A percentile compares a stretch with the other conserved stretches of the same genome.
phyloP scores from a whole-genome alignment of 139 green algal genomes.

The Dunaliella primolecta region DNA sequence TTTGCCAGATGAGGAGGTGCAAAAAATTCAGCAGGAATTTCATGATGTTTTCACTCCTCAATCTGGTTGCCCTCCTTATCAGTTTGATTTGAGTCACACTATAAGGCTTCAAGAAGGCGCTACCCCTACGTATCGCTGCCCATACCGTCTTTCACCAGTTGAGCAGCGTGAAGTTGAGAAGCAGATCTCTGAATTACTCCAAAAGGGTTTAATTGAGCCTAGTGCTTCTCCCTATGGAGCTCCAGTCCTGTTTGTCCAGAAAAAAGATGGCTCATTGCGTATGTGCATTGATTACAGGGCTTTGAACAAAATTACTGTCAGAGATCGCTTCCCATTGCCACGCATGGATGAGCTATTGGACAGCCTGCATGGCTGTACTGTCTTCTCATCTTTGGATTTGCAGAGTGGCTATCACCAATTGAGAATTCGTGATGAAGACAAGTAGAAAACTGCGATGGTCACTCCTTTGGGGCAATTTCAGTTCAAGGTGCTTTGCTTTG shows the following conservation, averaged over 20 bases:
- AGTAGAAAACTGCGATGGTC: constrained; percentile 33
- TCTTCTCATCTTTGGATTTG: constrained; percentile 45
- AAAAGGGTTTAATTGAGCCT: constrained; percentile 11
- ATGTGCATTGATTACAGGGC: constrained; percentile 47
- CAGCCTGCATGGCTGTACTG: constrained; percentile 18
- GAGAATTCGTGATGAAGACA: constrained; percentile 21
- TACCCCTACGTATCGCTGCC: too few relatives aligned
- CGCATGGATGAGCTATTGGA: constrained; percentile 51
- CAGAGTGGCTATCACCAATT: constrained; percentile 44
- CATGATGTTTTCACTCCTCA: neutral
- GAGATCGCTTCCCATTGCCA: constrained; percentile 31
- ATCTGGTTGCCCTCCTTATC: neutral
- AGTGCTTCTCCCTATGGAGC: constrained; percentile 10
- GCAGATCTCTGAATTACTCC: neutral
- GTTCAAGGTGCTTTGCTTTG: constrained; percentile 30
- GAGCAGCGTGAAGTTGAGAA: too few relatives aligned
- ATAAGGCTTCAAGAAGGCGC: neutral
- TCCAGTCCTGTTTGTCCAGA: constrained; percentile 6
- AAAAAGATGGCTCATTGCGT: constrained; percentile 44
- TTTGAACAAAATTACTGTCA: constrained; percentile 27
- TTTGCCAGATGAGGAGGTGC: too few relatives aligned
- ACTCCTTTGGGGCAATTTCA: constrained; percentile 25
- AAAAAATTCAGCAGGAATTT: neutral
- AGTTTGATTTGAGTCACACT: neutral
- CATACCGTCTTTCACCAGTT: too few relatives aligned